phyloP scores from a whole-genome alignment of 2,329 filamentous ascomycete genomes.

The Gremmenia infestans region DNA sequence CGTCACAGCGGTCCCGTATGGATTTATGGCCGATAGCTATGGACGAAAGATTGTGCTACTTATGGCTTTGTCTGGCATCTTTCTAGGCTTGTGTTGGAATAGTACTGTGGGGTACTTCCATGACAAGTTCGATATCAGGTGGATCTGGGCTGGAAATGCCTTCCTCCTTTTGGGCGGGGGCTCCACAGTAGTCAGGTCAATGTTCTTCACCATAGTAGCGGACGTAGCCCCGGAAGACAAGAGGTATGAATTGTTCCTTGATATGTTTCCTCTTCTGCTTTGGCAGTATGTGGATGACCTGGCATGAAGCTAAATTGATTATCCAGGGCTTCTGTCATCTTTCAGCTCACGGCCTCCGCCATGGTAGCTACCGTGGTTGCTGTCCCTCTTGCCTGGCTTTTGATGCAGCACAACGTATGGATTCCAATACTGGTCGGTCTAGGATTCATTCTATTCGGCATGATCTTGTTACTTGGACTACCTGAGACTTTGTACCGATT shows the following conservation, averaged over 20 bases:
- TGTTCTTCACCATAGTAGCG: constrained; percentile 31
- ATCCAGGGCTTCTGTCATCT: constrained; percentile 30
- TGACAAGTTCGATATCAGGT: constrained; percentile 16
- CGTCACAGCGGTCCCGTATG: constrained; percentile 14
- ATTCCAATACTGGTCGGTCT: constrained; percentile 12
- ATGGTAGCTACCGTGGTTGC: constrained; percentile 32
- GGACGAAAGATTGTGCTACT: constrained; percentile 13
- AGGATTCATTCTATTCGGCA: constrained; percentile 1
- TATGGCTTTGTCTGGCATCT: constrained; percentile 6
- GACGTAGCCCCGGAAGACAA: constrained; percentile 34
- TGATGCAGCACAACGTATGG: constrained; percentile 28
- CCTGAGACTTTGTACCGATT: constrained; percentile 19
- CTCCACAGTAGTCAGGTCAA: constrained; percentile 27
- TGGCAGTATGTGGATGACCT: not conserved
- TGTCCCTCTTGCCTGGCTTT: constrained; percentile 31
- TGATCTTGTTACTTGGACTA: constrained; percentile 12
- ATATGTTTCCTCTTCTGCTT: not conserved
- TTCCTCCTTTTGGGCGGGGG: constrained; percentile 32
- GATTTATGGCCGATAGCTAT: constrained; percentile 14
- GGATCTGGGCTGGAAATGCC: constrained; percentile 30
- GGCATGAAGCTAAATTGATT: constrained; percentile 2
- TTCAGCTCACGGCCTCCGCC: constrained; percentile 20
- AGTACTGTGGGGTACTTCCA: constrained; percentile 11
- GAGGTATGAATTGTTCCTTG: not conserved
- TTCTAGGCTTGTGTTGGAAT: constrained; percentile 1